Conservation (phyloP, 2,329 filamentous ascomycete species). For the Rosellinia necatrix region DNA sequence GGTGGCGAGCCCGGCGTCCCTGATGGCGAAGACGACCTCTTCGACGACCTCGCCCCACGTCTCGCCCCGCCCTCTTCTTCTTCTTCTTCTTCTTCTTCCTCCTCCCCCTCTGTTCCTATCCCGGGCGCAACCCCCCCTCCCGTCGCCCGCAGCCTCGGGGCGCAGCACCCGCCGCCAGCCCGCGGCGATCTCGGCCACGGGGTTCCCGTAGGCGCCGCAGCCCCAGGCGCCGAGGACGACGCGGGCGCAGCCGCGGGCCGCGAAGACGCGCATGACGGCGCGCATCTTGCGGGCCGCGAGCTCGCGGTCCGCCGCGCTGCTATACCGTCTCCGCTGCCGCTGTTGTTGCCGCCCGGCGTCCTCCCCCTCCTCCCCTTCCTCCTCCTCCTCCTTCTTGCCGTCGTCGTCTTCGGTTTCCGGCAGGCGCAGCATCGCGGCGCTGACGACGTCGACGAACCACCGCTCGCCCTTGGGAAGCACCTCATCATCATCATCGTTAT, state of each 20-base stretch:
- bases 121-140: background rate
- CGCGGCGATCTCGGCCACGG: conserved; percentile 60
- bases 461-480: conserved; percentile 52
- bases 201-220: conserved; percentile 67
- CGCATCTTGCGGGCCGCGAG: conserved; percentile 60
- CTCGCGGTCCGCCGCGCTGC: conserved; percentile 54
- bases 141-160: background rate
- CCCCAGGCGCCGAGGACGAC: conserved; percentile 68
- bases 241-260: conserved; percentile 49
- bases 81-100: background rate
- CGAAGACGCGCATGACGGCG: conserved; percentile 58
- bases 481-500: conserved; percentile 40
- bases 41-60: conserved; percentile 50
- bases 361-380: too few species aligned
- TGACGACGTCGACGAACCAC: conserved; percentile 63
- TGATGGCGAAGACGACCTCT: conserved; percentile 64
- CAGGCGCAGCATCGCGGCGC: conserved; percentile 61
- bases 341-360: too few species aligned
- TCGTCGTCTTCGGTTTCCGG: conserved; percentile 56
- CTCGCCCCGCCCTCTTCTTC: conserved; percentile 25
- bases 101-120: conserved; percentile 17
- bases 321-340: conserved; percentile 40
- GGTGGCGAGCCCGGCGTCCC: conserved; percentile 54
- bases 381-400: too few species aligned
- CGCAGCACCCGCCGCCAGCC: conserved; percentile 55